Evolutionary conservation across 305 asterid genomes (phyloP).

Genomic region (Ruellia speciosa): DNA sequence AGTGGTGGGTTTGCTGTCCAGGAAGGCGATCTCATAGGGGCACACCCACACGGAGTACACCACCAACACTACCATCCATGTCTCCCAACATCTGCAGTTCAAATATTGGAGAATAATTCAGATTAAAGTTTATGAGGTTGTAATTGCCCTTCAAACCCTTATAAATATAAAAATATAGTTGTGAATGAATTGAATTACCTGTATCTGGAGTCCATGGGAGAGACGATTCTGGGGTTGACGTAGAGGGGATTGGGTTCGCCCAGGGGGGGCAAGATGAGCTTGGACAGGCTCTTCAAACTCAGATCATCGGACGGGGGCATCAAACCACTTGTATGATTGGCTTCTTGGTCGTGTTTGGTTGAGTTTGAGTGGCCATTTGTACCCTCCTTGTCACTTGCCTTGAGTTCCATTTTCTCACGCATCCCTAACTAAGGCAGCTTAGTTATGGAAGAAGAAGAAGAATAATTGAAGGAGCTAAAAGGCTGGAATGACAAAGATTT

Average conservation of each 20-base stretch:
- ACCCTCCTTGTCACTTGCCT: background rate
- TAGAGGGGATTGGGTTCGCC: constrained; percentile 40
- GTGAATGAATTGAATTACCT: constrained; percentile 27
- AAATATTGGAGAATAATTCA: background rate
- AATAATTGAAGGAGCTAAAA: no score
- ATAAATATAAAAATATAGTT: background rate
- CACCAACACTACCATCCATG: constrained; percentile 63
- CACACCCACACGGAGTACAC: constrained; percentile 75
- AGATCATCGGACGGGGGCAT: constrained; percentile 22
- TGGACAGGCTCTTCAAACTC: constrained; percentile 54
- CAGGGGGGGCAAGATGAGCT: constrained; percentile 71
- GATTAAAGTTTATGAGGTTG: background rate
- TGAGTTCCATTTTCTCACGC: background rate
- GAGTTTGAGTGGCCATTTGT: background rate
- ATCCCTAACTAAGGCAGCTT: background rate
- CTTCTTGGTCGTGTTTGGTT: background rate
- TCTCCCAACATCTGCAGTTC: constrained; percentile 79
- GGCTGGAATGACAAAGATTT: no score
- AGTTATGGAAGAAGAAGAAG: no score
- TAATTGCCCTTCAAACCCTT: no score
- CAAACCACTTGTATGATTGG: background rate
- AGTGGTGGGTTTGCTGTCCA: constrained; percentile 29
- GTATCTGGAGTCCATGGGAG: constrained; percentile 73
- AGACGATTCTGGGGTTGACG: constrained; percentile 32
- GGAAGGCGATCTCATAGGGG: constrained; percentile 72